Conservation (phyloP, 345 rosid species). For the Lagerstroemia speciosa region DNA sequence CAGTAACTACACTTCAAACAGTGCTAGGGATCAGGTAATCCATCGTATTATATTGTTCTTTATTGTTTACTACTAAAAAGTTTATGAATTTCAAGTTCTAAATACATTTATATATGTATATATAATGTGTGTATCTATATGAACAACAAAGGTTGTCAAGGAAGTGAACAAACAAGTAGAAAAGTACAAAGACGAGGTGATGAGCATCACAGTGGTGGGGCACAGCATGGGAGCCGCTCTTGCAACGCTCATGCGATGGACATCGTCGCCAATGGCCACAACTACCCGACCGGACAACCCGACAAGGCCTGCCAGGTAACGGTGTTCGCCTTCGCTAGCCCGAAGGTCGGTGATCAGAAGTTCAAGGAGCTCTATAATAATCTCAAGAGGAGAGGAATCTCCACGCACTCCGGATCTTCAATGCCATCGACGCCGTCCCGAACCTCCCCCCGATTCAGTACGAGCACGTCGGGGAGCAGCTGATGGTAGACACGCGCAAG, state of each 20-base stretch:
- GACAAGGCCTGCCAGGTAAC: slow-evolving; percentile 37
- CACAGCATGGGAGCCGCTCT: slow-evolving; percentile 59
- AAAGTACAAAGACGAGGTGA: slow-evolving; percentile 40
- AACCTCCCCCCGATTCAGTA: slow-evolving; percentile 49
- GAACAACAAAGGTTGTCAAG: slow-evolving; percentile 15
- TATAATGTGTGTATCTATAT: too few species aligned
- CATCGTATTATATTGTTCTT: neutral
- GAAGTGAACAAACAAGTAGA: slow-evolving; percentile 45
- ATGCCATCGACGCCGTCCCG: slow-evolving; percentile 50
- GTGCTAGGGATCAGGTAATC: slow-evolving; percentile 54
- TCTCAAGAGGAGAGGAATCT: slow-evolving; percentile 33
- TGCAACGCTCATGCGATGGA: slow-evolving; percentile 50
- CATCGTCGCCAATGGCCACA: slow-evolving; percentile 44
- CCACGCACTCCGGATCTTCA: slow-evolving; percentile 35
- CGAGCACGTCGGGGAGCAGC: slow-evolving; percentile 49
- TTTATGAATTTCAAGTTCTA: neutral
- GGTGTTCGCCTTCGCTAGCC: slow-evolving; percentile 46
- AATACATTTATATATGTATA: too few species aligned
- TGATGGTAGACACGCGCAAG: slow-evolving; percentile 45
- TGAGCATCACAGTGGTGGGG: slow-evolving; percentile 50
- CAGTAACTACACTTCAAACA: slow-evolving; percentile 32
- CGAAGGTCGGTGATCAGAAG: slow-evolving; percentile 45
- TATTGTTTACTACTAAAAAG: neutral
- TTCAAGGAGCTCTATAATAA: slow-evolving; percentile 19
- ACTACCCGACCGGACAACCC: slow-evolving; percentile 21